Percentiles rank a stretch among this genome's conserved stretches.
Conservation (phyloP, 306 rosid species). For the Astragalus membranaceus region DNA sequence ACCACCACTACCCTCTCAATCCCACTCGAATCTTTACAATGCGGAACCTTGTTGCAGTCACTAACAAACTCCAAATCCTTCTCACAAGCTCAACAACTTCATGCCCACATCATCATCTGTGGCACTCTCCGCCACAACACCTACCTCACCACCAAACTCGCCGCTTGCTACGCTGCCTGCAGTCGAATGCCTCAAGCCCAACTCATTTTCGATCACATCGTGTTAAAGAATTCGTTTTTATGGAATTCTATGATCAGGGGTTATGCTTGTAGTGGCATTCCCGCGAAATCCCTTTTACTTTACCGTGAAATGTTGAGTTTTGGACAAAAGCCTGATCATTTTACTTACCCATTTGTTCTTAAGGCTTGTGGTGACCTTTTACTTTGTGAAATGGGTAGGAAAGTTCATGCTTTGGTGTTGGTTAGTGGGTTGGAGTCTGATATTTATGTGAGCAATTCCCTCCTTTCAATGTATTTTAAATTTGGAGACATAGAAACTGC, state of each 20-base stretch:
- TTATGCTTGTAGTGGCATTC: constrained; percentile 28
- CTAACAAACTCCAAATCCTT: constrained; percentile 40
- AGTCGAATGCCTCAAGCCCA: constrained; percentile 40
- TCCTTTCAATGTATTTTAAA: constrained; percentile 35
- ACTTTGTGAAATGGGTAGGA: constrained; percentile 32
- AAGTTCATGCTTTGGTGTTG: constrained; percentile 43
- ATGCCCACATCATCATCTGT: constrained; percentile 27
- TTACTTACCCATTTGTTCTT: constrained; percentile 56
- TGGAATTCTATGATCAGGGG: constrained; percentile 58
- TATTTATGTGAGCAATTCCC: constrained; percentile 48
- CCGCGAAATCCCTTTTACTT: constrained; percentile 26
- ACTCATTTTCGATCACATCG: constrained; percentile 29
- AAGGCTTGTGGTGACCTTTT: constrained; percentile 55
- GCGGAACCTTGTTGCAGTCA: constrained; percentile 44
- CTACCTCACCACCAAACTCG: constrained; percentile 44
- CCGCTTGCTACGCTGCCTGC: constrained; percentile 46
- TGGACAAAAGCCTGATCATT: constrained; percentile 42
- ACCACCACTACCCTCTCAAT: constrained; percentile 21
- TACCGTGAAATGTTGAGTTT: constrained; percentile 40
- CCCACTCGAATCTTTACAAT: constrained; percentile 40
- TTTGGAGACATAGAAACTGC: constrained; percentile 39
- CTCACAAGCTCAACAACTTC: constrained; percentile 41
- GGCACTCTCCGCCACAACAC: constrained; percentile 39
- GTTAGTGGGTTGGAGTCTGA: constrained; percentile 42
- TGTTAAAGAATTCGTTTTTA: constrained; percentile 35